Evolutionary conservation across 495 filamentous ascomycete species (phyloP).

Genomic region (Talaromyces stipitatus): DNA sequence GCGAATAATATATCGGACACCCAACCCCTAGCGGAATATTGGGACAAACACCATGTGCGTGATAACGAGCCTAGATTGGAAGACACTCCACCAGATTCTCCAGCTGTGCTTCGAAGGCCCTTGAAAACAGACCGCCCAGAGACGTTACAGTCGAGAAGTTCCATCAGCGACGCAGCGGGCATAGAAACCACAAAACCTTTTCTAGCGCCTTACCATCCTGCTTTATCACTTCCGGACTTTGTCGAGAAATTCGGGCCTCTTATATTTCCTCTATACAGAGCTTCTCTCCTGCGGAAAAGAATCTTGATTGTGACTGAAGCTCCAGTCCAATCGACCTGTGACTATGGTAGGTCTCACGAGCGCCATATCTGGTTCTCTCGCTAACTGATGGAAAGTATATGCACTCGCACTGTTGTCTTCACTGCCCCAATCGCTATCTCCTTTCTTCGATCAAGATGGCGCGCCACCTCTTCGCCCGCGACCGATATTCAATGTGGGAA

Average conservation of each 20-base stretch:
- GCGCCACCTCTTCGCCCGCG: slow-evolving; percentile 57
- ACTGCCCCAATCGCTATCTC: slow-evolving; percentile 58
- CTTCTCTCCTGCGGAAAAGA: slow-evolving; percentile 79
- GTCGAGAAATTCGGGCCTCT: slow-evolving; percentile 82
- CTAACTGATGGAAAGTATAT: slow-evolving; percentile 57
- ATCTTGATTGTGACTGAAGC: slow-evolving; percentile 78
- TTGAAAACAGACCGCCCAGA: slow-evolving; percentile 31
- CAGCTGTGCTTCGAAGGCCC: slow-evolving; percentile 41
- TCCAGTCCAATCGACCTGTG: slow-evolving; percentile 77
- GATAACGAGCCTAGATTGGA: slow-evolving; percentile 32
- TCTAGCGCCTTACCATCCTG: slow-evolving; percentile 75
- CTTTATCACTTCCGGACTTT: slow-evolving; percentile 67
- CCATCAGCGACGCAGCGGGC: slow-evolving; percentile 39
- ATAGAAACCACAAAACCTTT: slow-evolving; percentile 61
- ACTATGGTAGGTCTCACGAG: slow-evolving; percentile 60
- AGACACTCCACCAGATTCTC: slow-evolving; percentile 45
- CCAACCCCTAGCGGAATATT: slow-evolving; percentile 66
- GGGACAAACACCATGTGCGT: slow-evolving; percentile 56
- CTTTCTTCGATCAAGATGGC: slow-evolving; percentile 35
- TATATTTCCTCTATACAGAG: slow-evolving; percentile 82
- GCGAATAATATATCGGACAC: slow-evolving; percentile 38
- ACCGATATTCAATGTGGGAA: slow-evolving; percentile 81
- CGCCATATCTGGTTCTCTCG: not conserved
- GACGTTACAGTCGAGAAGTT: slow-evolving; percentile 19
- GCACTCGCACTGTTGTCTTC: slow-evolving; percentile 87